Evolutionary conservation across 768 basidiomycete species (phyloP).

Genomic region (Lepiota venenata): DNA sequence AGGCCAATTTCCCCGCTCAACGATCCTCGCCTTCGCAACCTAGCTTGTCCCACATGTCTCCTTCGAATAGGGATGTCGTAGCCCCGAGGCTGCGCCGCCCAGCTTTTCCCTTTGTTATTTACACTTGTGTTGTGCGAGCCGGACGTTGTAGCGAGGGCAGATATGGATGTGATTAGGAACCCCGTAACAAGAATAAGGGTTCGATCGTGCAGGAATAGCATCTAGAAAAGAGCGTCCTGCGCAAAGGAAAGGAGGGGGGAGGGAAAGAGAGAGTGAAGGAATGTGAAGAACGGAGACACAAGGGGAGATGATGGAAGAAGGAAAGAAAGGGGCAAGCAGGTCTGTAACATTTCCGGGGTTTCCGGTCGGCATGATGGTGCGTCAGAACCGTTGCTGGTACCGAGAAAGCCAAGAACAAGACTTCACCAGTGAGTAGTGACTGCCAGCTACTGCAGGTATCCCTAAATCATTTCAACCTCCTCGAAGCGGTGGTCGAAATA

Average conservation of each 20-base stretch:
- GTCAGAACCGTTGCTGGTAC: background rate
- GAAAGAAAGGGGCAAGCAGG: background rate
- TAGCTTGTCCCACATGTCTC: constrained; percentile 15
- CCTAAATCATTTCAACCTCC: no score
- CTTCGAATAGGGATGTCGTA: constrained; percentile 21
- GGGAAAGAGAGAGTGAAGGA: constrained; percentile 12
- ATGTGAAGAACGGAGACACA: constrained; percentile 11
- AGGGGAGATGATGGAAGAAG: constrained; percentile 9
- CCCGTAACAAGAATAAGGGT: constrained; percentile 14
- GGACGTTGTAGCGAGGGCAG: constrained; percentile 13
- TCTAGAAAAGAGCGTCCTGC: constrained; percentile 23
- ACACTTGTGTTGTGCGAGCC: background rate
- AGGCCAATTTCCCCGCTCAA: constrained; percentile 31
- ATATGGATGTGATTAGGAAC: constrained; percentile 15
- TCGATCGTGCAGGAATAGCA: constrained; percentile 11
- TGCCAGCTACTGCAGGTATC: no score
- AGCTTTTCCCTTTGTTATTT: background rate
- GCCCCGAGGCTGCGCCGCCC: constrained; percentile 10
- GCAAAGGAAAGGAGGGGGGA: constrained; percentile 16
- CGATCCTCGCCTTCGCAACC: constrained; percentile 21
- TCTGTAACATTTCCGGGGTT: no score
- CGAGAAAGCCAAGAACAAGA: background rate
- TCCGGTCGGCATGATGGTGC: background rate
- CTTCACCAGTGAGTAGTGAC: no score
- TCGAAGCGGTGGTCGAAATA: no score